phyloP scores from a whole-genome alignment of 306 rosid species.

The Cicer arietinum region DNA sequence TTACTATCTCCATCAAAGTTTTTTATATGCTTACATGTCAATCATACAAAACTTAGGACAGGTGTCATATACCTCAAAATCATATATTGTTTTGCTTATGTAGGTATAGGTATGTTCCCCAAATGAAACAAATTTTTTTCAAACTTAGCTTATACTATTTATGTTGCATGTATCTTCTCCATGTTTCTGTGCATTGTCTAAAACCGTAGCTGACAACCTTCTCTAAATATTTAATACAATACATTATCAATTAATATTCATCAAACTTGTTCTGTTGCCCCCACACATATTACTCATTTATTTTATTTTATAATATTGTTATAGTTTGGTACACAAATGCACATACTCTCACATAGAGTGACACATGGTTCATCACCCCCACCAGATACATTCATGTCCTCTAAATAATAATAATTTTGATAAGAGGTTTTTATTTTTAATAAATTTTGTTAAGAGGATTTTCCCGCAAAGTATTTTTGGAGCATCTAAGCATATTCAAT shows the following conservation, averaged over 20 bases:
- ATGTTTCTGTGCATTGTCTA: constrained; percentile 39
- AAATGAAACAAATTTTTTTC: neutral
- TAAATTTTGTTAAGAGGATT: constrained; percentile 27
- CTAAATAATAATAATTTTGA: constrained; percentile 6
- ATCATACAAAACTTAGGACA: constrained; percentile 33
- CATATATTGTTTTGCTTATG: constrained; percentile 20
- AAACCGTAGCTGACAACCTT: constrained; percentile 39
- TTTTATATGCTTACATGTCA: constrained; percentile 26
- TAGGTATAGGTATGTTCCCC: constrained; percentile 40
- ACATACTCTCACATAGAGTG: constrained; percentile 30
- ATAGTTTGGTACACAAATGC: constrained; percentile 42
- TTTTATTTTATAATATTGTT: constrained; percentile 36
- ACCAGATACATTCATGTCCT: neutral
- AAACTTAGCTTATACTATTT: neutral
- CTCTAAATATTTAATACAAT: neutral
- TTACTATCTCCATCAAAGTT: neutral
- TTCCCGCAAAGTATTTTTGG: constrained; percentile 41
- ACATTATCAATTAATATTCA: neutral
- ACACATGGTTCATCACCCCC: constrained; percentile 48
- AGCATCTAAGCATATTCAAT: neutral
- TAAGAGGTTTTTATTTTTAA: constrained; percentile 15
- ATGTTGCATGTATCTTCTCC: constrained; percentile 52
- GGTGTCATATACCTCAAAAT: constrained; percentile 19
- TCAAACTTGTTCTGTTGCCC: constrained; percentile 37
- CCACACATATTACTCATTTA: neutral